phyloP scores from a whole-genome alignment of 345 rosid genomes.

The Capsella bursapastoris region DNA sequence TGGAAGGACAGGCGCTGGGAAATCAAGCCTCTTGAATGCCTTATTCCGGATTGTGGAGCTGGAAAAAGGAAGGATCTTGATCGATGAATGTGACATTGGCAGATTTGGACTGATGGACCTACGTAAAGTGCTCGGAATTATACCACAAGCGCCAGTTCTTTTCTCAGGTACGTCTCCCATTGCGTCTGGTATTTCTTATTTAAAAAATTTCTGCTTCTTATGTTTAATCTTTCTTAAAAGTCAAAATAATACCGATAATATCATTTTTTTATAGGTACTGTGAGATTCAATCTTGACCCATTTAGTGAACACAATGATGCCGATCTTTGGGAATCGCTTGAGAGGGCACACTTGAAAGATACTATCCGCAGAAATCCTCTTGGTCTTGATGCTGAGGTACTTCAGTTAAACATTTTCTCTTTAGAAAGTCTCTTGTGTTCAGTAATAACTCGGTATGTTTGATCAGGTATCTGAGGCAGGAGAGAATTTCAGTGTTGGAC shows the following conservation, averaged over 20 bases:
- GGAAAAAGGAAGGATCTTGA: conserved; percentile 89
- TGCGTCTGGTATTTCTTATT: conserved; percentile 4
- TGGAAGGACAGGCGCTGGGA: conserved; percentile 99
- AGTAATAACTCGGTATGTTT: conserved; percentile 16
- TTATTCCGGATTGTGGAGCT: conserved; percentile 92
- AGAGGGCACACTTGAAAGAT: conserved; percentile 96
- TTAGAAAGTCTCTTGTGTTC: conserved; percentile 9
- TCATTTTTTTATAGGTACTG: conserved; percentile 62
- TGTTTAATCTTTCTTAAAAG: conserved; percentile 3
- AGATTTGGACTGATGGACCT: conserved; percentile 90
- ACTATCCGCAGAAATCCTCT: conserved; percentile 77
- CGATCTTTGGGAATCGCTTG: conserved; percentile 97
- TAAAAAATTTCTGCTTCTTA: neutral
- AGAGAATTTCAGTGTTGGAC: conserved; percentile 98
- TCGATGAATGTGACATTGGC: conserved; percentile 78
- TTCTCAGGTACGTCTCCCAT: conserved; percentile 75
- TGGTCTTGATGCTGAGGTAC: conserved; percentile 94
- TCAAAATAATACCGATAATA: conserved; percentile 3
- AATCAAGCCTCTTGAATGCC: conserved; percentile 95
- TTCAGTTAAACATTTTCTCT: conserved; percentile 19
- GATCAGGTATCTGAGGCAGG: conserved; percentile 90
- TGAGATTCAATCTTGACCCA: conserved; percentile 97
- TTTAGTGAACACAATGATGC: conserved; percentile 97
- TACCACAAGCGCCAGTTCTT: conserved; percentile 98
- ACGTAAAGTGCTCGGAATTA: conserved; percentile 94